These are phyloP conservation scores for Fusarium chuoi DNA, from an alignment of 2,329 filamentous ascomycete species.

Conservation along the genomic window DNA sequence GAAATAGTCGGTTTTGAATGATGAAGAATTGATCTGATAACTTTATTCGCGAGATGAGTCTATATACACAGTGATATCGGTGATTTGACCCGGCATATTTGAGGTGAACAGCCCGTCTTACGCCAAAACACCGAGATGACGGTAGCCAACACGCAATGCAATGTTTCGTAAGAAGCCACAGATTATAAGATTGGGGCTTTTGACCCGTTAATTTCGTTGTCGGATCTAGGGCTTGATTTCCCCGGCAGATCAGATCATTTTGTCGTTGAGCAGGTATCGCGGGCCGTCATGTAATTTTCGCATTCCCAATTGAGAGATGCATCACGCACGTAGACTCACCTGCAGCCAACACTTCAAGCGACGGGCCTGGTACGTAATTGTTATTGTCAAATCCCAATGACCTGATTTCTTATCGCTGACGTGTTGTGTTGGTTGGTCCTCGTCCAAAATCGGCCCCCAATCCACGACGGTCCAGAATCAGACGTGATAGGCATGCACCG, in stretches of 20 bases:
- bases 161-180: not conserved
- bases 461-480: not conserved
- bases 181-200: no score
- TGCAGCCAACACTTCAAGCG: not conserved
- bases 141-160: not conserved
- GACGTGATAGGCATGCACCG: not conserved
- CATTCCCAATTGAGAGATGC: not conserved
- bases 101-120: not conserved
- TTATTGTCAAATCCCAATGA: not conserved
- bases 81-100: not conserved
- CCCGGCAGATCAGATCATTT: not conserved
- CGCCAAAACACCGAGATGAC: not conserved
- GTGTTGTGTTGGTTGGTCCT: not conserved
- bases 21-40: not conserved
- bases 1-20: not conserved
- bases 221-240: not conserved
- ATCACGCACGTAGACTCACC: not conserved
- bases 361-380: not conserved
- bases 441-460: not conserved
- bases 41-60: not conserved
- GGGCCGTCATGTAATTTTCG: not conserved
- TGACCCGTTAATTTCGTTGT: not conserved
- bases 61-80: not conserved
- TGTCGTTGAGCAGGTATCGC: not conserved
- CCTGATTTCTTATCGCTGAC: not conserved